Percentiles rank a stretch among this genome's conserved stretches.
Conservation (phyloP, 2,329 filamentous ascomycete species). For the Ramularia collo-cygni region DNA sequence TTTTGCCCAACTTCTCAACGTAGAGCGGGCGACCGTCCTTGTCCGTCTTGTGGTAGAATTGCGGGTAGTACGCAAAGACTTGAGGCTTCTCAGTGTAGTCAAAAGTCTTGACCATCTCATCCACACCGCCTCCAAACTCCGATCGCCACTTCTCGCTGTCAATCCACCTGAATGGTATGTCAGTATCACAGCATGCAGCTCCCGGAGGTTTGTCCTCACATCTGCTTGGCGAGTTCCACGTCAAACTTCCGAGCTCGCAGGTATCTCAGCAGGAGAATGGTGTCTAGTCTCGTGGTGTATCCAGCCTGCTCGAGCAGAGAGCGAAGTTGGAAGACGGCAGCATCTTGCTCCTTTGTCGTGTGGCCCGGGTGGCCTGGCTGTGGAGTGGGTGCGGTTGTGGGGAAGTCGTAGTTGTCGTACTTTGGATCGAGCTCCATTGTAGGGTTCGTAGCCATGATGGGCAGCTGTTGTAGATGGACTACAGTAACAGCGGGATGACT, state of each 20-base stretch:
- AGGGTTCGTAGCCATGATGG: conserved; percentile 28
- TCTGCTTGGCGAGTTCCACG: conserved; percentile 72
- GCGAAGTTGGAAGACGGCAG: conserved; percentile 79
- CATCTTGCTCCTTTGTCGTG: conserved; percentile 80
- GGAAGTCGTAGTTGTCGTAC: conserved; percentile 95
- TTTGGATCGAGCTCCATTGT: conserved; percentile 64
- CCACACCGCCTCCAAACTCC: conserved; percentile 65
- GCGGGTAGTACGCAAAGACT: conserved; percentile 87
- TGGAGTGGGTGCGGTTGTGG: conserved; percentile 63
- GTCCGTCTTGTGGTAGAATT: conserved; percentile 98
- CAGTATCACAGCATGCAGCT: conserved; percentile 10
- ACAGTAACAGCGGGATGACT: too few relatives aligned
- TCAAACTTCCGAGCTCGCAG: conserved; percentile 93
- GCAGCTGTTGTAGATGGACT: neutral
- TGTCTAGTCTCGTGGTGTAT: conserved; percentile 79
- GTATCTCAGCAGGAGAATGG: conserved; percentile 70
- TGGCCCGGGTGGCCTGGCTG: conserved; percentile 80
- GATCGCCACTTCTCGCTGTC: conserved; percentile 88
- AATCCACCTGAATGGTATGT: conserved; percentile 61
- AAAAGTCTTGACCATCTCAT: conserved; percentile 72
- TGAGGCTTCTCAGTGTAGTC: conserved; percentile 79
- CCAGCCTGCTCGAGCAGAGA: conserved; percentile 77
- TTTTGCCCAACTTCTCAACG: conserved; percentile 91
- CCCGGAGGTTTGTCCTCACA: conserved; percentile 53
- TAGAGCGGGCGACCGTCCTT: conserved; percentile 95